phyloP scores from a whole-genome alignment of 192 early-diverging fungal genomes.

The Gamsiella multidivaricata region DNA sequence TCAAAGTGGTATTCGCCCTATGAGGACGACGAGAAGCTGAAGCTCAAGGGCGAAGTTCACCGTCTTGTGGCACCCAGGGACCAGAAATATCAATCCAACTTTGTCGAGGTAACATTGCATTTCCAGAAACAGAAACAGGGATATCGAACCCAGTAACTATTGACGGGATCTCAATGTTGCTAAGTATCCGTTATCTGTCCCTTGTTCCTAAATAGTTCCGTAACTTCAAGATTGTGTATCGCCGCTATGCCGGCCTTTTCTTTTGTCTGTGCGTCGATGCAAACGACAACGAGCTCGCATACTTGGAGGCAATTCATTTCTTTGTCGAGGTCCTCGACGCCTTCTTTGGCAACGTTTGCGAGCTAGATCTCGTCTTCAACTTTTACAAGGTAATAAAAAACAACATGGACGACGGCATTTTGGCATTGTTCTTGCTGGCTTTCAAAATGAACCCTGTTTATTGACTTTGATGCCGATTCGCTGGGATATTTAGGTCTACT shows the following conservation, averaged over 20 bases:
- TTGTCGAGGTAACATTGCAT: conserved; percentile 98
- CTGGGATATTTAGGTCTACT: conserved; percentile 83
- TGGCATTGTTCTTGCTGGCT: background rate
- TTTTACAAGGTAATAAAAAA: conserved; percentile 80
- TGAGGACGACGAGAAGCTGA: conserved; percentile 93
- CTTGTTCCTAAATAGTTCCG: conserved; percentile 73
- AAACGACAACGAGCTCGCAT: conserved; percentile 97
- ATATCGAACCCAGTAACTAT: too few species aligned
- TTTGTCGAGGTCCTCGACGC: conserved; percentile 99
- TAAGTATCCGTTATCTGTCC: background rate
- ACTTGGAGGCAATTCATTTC: conserved; percentile 97
- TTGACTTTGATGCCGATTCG: too few species aligned
- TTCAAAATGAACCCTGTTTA: too few species aligned
- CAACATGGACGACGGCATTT: too few species aligned
- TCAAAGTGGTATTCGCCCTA: conserved; percentile 97
- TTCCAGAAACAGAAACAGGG: too few species aligned
- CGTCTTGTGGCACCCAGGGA: conserved; percentile 95
- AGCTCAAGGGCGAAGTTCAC: conserved; percentile 96
- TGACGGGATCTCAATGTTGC: background rate
- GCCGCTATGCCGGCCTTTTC: conserved; percentile 97
- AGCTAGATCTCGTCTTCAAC: conserved; percentile 98
- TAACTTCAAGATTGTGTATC: conserved; percentile 98
- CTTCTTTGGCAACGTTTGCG: conserved; percentile 99
- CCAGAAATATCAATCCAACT: conserved; percentile 97
- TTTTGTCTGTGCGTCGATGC: conserved; percentile 99